These are phyloP conservation scores for Fraxinus paxiana DNA, from an alignment of 305 asterid species.

Conservation along the genomic window DNA sequence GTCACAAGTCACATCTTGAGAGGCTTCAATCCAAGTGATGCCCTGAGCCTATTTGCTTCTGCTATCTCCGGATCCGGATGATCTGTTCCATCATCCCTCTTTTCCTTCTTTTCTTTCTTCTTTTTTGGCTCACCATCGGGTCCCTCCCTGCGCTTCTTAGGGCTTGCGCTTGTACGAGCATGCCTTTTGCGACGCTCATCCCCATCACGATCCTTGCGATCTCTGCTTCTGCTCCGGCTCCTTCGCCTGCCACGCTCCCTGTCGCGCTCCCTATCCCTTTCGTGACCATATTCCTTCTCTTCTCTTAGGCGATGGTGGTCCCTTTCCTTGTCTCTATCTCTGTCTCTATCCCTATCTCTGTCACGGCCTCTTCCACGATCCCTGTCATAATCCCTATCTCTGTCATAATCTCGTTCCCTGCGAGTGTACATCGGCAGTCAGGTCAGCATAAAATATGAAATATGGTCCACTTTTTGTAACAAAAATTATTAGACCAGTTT, in stretches of 20 bases:
- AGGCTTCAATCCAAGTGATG: slow-evolving; percentile 83
- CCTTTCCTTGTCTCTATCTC: slow-evolving; percentile 40
- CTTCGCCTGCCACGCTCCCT: slow-evolving; percentile 57
- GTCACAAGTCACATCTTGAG: slow-evolving; percentile 41
- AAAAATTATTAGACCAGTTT: background rate
- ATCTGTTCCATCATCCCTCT: slow-evolving; percentile 84
- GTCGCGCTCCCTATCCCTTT: slow-evolving; percentile 50
- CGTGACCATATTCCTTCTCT: slow-evolving; percentile 59
- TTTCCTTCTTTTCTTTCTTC: slow-evolving; percentile 77
- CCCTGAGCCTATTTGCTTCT: slow-evolving; percentile 70
- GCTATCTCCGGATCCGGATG: slow-evolving; percentile 99
- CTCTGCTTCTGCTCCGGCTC: slow-evolving; percentile 81
- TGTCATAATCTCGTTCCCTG: slow-evolving; percentile 56
- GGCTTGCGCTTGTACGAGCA: slow-evolving; percentile 57
- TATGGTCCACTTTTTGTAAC: background rate
- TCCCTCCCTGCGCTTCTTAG: slow-evolving; percentile 52
- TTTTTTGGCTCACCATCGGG: slow-evolving; percentile 54
- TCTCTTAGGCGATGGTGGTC: slow-evolving; percentile 59
- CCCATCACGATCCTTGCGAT: slow-evolving; percentile 64
- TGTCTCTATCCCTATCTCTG: slow-evolving; percentile 44
- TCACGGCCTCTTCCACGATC: slow-evolving; percentile 63
- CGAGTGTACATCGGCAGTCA: background rate
- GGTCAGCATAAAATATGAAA: background rate
- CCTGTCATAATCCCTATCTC: slow-evolving; percentile 35
- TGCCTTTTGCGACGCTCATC: slow-evolving; percentile 64